phyloP scores from a whole-genome alignment of 163 green algal species.

The Coccomyxa subellipsoidea region DNA sequence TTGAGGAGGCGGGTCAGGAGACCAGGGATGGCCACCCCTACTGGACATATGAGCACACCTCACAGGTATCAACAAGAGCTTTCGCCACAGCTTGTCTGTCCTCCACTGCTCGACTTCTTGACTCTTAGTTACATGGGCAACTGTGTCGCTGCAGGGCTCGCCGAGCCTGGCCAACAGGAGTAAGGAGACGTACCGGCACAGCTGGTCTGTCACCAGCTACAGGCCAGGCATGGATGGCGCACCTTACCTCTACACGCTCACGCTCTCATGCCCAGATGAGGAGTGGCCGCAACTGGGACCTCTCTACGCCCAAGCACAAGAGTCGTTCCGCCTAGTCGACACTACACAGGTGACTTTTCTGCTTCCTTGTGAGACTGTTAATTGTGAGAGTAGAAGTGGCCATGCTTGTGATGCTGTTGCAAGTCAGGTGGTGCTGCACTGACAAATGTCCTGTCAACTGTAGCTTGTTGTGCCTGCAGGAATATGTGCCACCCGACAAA shows the following conservation, averaged over 20 bases:
- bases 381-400: too few species aligned
- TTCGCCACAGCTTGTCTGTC: too few species aligned
- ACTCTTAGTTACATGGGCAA: too few species aligned
- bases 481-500: conserved; percentile 70
- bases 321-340: conserved; percentile 55
- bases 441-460: too few species aligned
- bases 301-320: conserved; percentile 32
- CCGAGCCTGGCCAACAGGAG: conserved; percentile 42
- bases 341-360: conserved; percentile 26
- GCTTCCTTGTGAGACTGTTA: too few species aligned
- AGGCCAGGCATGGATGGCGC: conserved; percentile 53
- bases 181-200: conserved; percentile 76
- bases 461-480: not conserved
- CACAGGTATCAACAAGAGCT: conserved; percentile 64
- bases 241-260: conserved; percentile 84
- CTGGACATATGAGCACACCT: conserved; percentile 78
- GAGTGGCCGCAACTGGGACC: conserved; percentile 33
- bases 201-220: conserved; percentile 57
- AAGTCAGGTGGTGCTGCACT: too few species aligned
- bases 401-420: too few species aligned
- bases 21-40: conserved; percentile 39
- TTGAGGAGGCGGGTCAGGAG: conserved; percentile 51
- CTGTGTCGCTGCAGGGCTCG: conserved; percentile 52
- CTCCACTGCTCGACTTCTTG: too few species aligned
- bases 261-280: conserved; percentile 62